phyloP scores from a whole-genome alignment of 768 basidiomycete genomes.

The Naganishia antarctica region DNA sequence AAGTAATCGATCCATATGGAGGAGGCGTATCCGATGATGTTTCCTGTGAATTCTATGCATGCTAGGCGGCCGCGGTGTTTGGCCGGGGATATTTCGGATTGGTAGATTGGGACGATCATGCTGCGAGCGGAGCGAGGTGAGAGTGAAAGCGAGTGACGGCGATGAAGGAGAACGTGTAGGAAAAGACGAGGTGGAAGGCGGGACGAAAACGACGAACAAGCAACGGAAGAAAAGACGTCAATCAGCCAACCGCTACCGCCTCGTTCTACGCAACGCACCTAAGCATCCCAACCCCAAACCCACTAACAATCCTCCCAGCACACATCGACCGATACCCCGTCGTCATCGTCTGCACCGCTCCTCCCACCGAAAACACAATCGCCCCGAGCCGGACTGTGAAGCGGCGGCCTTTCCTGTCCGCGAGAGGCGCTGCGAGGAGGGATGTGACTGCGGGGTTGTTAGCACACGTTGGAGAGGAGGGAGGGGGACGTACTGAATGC shows the following conservation, averaged over 20 bases:
- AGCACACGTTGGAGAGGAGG: background rate
- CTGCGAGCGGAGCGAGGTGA: constrained; percentile 49
- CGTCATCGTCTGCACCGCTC: constrained; percentile 74
- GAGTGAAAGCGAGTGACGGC: background rate
- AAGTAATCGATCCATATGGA: constrained; percentile 80
- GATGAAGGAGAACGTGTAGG: too few relatives aligned
- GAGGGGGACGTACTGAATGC: constrained; percentile 65
- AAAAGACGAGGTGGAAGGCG: too few relatives aligned
- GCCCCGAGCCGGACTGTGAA: constrained; percentile 81
- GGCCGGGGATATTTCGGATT: constrained; percentile 86
- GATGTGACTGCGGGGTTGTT: constrained; percentile 64
- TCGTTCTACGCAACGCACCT: too few relatives aligned
- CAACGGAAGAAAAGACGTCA: constrained; percentile 12
- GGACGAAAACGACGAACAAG: too few relatives aligned
- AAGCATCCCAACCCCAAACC: constrained; percentile 83
- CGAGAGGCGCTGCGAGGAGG: constrained; percentile 77
- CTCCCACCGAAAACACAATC: constrained; percentile 76
- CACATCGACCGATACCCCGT: constrained; percentile 75
- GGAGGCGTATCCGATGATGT: constrained; percentile 81
- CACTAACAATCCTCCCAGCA: constrained; percentile 72
- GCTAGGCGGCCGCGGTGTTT: constrained; percentile 87
- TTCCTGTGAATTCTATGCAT: constrained; percentile 92
- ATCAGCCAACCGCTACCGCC: too few relatives aligned
- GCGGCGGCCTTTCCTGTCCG: constrained; percentile 77
- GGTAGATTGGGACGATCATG: constrained; percentile 57